Percentiles rank a stretch among this genome's conserved stretches.
Conservation (phyloP, 164 flowering plant genomes). For the Vitis rupestris region DNA sequence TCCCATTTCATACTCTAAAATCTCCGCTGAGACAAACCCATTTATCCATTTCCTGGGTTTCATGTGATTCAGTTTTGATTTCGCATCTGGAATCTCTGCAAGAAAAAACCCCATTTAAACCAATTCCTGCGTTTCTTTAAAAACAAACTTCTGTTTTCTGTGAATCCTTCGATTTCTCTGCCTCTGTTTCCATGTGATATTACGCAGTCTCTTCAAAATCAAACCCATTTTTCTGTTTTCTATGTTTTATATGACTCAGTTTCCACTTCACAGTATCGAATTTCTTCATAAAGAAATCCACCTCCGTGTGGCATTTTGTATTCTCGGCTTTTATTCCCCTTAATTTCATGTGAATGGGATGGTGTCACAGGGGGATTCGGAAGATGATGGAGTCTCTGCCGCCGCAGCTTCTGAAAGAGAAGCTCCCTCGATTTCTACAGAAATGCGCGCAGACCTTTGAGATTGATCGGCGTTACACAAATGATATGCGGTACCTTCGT, state of each 20-base stretch:
- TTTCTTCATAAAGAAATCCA: no score
- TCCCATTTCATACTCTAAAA: not conserved
- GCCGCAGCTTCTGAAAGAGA: constrained; percentile 55
- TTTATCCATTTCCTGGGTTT: not conserved
- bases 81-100: not conserved
- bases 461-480: constrained; percentile 60
- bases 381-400: constrained; percentile 70
- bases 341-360: not conserved
- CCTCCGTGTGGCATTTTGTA: not conserved
- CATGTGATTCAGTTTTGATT: not conserved
- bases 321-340: not conserved
- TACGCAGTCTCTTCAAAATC: no score
- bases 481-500: constrained; percentile 81
- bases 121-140: not conserved
- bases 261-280: no score
- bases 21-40: no score
- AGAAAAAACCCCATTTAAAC: not conserved
- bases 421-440: constrained; percentile 93
- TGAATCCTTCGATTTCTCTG: no score
- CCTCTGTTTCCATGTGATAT: no score
- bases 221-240: no score
- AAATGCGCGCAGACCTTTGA: constrained; percentile 72
- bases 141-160: no score
- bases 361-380: constrained; percentile 61
- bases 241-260: no score